These are phyloP conservation scores for Microcyclospora tardicrescens DNA, from an alignment of 2,329 filamentous ascomycete species.

Conservation along the genomic window DNA sequence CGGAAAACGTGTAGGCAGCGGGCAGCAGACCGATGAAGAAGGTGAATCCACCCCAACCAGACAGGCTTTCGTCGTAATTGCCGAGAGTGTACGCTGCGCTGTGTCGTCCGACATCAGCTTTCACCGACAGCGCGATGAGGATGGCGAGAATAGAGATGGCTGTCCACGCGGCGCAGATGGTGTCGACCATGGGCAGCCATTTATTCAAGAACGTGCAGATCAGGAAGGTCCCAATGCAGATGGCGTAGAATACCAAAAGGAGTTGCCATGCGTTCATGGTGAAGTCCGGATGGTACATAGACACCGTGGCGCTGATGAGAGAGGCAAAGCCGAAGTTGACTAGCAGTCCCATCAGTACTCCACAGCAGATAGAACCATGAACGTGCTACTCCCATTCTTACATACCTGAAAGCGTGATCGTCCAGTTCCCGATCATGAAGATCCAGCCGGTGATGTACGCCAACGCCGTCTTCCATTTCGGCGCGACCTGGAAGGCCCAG, in stretches of 20 bases:
- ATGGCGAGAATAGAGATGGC: slow-evolving; percentile 44
- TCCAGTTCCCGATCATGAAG: slow-evolving; percentile 67
- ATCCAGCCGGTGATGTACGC: slow-evolving; percentile 61
- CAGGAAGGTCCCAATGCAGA: slow-evolving; percentile 51
- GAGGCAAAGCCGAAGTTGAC: slow-evolving; percentile 58
- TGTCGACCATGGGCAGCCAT: slow-evolving; percentile 52
- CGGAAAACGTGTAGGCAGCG: slow-evolving; percentile 25
- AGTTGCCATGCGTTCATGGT: slow-evolving; percentile 49
- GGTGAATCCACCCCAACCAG: slow-evolving; percentile 47
- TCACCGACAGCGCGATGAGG: slow-evolving; percentile 43
- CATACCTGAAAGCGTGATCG: slow-evolving; percentile 65
- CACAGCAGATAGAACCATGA: slow-evolving; percentile 54
- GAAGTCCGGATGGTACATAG: slow-evolving; percentile 43
- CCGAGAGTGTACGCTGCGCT: slow-evolving; percentile 38
- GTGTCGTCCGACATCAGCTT: slow-evolving; percentile 42
- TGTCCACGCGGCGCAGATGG: slow-evolving; percentile 43
- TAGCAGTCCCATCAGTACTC: slow-evolving; percentile 34
- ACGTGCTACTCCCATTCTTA: slow-evolving; percentile 54
- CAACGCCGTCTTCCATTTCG: slow-evolving; percentile 31
- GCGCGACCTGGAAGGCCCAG: slow-evolving; percentile 58
- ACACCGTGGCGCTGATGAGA: slow-evolving; percentile 36
- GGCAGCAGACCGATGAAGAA: slow-evolving; percentile 52
- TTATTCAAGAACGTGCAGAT: slow-evolving; percentile 56
- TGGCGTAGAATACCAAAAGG: slow-evolving; percentile 56
- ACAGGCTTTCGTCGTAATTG: slow-evolving; percentile 42